These are phyloP conservation scores for Prunus mume DNA, from an alignment of 306 rosid species.

Conservation along the genomic window DNA sequence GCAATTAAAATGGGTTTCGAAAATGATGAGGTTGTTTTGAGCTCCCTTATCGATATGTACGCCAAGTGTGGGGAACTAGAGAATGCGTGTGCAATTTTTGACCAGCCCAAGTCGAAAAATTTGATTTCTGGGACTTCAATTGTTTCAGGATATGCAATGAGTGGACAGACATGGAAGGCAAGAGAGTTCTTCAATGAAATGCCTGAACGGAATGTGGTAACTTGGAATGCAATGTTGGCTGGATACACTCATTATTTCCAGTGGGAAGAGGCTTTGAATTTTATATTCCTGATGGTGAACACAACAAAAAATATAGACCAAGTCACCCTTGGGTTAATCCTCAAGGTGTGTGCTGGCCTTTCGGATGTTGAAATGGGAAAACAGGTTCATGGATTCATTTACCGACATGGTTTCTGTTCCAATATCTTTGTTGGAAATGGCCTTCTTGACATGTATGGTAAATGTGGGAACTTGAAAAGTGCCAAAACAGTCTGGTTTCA, in stretches of 20 bases:
- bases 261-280: slow-evolving; percentile 54
- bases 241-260: slow-evolving; percentile 45
- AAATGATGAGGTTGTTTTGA: slow-evolving; percentile 48
- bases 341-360: slow-evolving; percentile 48
- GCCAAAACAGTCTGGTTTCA: slow-evolving; percentile 50
- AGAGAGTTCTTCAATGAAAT: slow-evolving; percentile 56
- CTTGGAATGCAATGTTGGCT: slow-evolving; percentile 82
- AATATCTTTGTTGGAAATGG: slow-evolving; percentile 60
- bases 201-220: slow-evolving; percentile 66
- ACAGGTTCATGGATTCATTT: slow-evolving; percentile 59
- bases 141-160: slow-evolving; percentile 57
- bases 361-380: slow-evolving; percentile 63
- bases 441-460: slow-evolving; percentile 76
- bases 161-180: slow-evolving; percentile 55
- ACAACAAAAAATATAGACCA: slow-evolving; percentile 37
- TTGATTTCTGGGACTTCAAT: slow-evolving; percentile 69
- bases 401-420: slow-evolving; percentile 43
- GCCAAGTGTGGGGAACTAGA: slow-evolving; percentile 56
- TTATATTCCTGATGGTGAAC: slow-evolving; percentile 46
- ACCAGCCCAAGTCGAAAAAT: slow-evolving; percentile 47
- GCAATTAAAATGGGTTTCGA: slow-evolving; percentile 48
- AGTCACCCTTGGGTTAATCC: slow-evolving; percentile 53
- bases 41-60: slow-evolving; percentile 61
- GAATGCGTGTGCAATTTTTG: slow-evolving; percentile 46
- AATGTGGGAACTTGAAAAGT: slow-evolving; percentile 67